phyloP scores from a whole-genome alignment of 495 filamentous ascomycete genomes.

The Talaromyces liani region DNA sequence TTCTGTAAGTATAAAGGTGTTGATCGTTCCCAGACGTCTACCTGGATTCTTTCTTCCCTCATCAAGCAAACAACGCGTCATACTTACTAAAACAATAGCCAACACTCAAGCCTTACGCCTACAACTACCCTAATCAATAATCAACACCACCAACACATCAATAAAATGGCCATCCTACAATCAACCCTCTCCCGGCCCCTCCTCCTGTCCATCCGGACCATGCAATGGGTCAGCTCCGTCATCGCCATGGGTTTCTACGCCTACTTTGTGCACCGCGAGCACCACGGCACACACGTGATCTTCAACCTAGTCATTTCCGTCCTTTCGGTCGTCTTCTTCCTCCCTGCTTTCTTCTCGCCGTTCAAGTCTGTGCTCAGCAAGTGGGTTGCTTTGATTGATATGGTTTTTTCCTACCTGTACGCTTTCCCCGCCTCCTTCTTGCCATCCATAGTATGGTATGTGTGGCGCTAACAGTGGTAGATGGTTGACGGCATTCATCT shows the following conservation, averaged over 20 bases:
- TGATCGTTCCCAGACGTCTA: background rate
- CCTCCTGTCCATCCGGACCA: conserved; percentile 24
- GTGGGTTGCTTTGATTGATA: conserved; percentile 45
- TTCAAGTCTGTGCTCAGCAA: conserved; percentile 35
- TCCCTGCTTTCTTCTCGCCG: conserved; percentile 47
- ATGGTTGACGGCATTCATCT: conserved; percentile 56
- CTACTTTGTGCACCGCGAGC: conserved; percentile 42
- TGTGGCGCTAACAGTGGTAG: conserved; percentile 11
- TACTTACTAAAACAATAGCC: background rate
- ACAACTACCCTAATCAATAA: background rate
- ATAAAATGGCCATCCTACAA: conserved; percentile 1
- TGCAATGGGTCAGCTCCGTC: conserved; percentile 50
- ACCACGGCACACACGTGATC: conserved; percentile 36
- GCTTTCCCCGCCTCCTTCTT: background rate
- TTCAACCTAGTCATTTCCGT: conserved; percentile 52
- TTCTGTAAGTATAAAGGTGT: background rate
- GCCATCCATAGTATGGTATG: background rate
- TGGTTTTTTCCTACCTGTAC: conserved; percentile 57
- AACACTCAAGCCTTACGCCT: background rate
- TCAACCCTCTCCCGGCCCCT: conserved; percentile 20
- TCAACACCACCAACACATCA: background rate
- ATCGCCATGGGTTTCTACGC: conserved; percentile 55
- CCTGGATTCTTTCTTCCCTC: background rate
- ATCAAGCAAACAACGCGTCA: background rate
- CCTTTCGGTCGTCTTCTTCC: conserved; percentile 51